Conservation (phyloP, 2,329 filamentous ascomycete genomes). For the Alternaria ethzedia region DNA sequence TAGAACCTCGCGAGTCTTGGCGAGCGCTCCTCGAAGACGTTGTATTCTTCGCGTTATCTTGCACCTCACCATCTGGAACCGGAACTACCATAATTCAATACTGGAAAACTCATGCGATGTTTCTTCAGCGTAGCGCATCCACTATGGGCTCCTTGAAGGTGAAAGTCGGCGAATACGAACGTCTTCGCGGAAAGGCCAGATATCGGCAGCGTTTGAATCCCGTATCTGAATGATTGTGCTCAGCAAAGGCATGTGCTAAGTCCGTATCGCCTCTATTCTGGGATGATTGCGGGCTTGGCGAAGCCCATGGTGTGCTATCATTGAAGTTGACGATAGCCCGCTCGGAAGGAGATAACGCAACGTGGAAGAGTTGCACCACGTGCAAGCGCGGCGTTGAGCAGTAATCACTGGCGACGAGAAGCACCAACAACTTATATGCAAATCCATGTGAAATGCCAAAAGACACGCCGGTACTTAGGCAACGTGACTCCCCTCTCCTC, state of each 20-base stretch:
- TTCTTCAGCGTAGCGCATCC: neutral
- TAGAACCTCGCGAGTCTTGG: neutral
- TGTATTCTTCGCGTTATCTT: neutral
- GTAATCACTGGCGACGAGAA: neutral
- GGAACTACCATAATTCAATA: neutral
- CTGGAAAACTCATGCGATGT: neutral
- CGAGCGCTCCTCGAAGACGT: neutral
- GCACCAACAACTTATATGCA: neutral
- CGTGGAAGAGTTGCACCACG: constrained; percentile 4
- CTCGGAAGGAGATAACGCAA: neutral
- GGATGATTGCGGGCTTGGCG: neutral
- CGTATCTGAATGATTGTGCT: neutral
- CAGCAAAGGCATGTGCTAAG: neutral
- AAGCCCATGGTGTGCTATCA: neutral
- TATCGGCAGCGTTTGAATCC: neutral
- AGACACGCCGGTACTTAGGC: neutral
- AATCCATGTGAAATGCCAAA: neutral
- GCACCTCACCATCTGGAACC: neutral
- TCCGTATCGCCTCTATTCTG: neutral
- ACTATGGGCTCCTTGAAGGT: neutral
- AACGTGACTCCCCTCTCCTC: neutral
- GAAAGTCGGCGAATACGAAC: neutral
- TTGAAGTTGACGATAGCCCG: neutral
- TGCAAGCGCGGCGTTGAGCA: constrained; percentile 2
- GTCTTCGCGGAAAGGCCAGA: neutral